Conservation (phyloP, 768 basidiomycete genomes). For the Rhodotorula kratochvilovae region DNA sequence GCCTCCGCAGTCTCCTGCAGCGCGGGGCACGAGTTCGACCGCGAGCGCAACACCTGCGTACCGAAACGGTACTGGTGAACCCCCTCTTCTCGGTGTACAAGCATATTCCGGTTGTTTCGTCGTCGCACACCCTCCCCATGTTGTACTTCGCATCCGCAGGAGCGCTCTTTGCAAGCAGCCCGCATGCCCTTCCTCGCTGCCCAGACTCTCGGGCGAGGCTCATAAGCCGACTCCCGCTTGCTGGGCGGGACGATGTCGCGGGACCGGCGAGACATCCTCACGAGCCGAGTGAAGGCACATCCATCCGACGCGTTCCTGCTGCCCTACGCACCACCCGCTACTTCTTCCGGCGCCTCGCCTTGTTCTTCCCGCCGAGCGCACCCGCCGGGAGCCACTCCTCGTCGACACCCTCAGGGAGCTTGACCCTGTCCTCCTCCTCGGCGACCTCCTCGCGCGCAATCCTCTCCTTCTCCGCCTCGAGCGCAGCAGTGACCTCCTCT, state of each 20-base stretch:
- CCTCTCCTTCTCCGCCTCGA: conserved; percentile 26
- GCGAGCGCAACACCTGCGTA: not conserved
- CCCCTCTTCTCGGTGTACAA: not conserved
- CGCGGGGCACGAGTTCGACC: conserved; percentile 13
- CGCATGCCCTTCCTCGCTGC: too few relatives aligned
- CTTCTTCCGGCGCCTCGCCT: conserved; percentile 15
- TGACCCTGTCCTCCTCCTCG: conserved; percentile 5
- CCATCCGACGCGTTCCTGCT: too few relatives aligned
- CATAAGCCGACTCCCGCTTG: too few relatives aligned
- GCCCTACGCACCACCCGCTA: not conserved
- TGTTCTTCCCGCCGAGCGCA: not conserved
- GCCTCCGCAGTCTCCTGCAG: conserved; percentile 22
- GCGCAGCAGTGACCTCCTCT: conserved; percentile 35
- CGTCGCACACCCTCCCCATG: not conserved
- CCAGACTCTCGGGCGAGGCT: too few relatives aligned
- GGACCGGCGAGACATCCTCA: too few relatives aligned
- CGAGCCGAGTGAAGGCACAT: too few relatives aligned
- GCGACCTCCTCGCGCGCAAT: conserved; percentile 13
- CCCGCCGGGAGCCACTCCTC: conserved; percentile 17
- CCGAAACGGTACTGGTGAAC: conserved; percentile 25
- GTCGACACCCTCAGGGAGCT: conserved; percentile 16
- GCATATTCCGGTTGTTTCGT: too few relatives aligned
- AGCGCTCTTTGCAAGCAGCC: too few relatives aligned
- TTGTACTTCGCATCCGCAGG: too few relatives aligned
- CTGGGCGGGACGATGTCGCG: too few relatives aligned